A percentile compares a stretch with the other conserved stretches of the same genome.
Conservation (phyloP, 2,329 filamentous ascomycete genomes). For the Fusarium sp. region DNA sequence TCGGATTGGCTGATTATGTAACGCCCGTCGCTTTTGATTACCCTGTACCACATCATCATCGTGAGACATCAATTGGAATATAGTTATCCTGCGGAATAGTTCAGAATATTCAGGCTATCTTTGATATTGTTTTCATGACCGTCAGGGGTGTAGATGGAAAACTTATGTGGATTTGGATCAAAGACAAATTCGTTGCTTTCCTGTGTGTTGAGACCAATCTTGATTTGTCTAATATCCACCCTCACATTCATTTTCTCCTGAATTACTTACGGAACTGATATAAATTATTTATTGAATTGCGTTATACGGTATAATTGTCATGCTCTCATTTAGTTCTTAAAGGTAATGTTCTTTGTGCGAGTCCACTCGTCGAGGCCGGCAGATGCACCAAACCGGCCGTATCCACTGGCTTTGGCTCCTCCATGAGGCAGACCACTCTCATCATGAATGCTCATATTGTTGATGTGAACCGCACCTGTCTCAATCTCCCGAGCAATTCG, state of each 20-base stretch:
- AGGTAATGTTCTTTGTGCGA: conserved; percentile 72
- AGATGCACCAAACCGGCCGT: conserved; percentile 68
- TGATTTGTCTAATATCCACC: too few species aligned
- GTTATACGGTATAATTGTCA: not conserved
- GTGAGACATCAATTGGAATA: not conserved
- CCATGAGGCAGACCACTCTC: conserved; percentile 73
- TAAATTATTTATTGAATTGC: not conserved
- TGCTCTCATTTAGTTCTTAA: conserved; percentile 48
- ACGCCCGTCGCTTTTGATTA: conserved; percentile 23
- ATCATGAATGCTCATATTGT: conserved; percentile 73
- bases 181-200: too few species aligned
- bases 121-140: not conserved
- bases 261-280: not conserved
- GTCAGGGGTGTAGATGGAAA: too few species aligned
- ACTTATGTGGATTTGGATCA: too few species aligned
- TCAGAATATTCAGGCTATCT: not conserved
- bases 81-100: not conserved
- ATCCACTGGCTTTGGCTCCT: conserved; percentile 72
- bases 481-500: conserved; percentile 72
- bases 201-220: too few species aligned
- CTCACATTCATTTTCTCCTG: too few species aligned
- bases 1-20: conserved; percentile 39
- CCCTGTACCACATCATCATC: conserved; percentile 20
- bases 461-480: conserved; percentile 75
- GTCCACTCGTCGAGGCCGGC: conserved; percentile 70